These are phyloP conservation scores for Trapa incisa DNA, from an alignment of 345 rosid species.

Conservation along the genomic window DNA sequence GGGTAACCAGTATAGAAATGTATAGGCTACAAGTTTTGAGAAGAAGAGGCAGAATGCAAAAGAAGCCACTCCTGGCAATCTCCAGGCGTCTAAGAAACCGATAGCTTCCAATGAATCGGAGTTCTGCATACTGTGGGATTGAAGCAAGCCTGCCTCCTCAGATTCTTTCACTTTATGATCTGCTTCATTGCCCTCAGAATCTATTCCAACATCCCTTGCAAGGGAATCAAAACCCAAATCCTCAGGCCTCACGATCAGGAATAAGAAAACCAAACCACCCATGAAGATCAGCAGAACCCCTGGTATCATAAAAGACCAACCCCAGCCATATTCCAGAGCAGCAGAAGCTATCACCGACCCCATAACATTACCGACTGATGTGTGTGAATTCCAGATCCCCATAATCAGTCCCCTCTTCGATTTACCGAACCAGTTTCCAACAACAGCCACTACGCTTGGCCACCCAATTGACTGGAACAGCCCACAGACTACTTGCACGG, in stretches of 20 bases:
- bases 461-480: constrained; percentile 90
- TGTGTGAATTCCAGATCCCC: constrained; percentile 90
- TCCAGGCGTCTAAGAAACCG: constrained; percentile 83
- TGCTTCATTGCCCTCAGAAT: constrained; percentile 13
- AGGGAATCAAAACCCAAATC: constrained; percentile 46
- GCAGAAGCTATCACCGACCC: constrained; percentile 77
- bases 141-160: constrained; percentile 45
- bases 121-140: constrained; percentile 8
- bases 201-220: constrained; percentile 50
- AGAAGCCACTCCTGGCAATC: constrained; percentile 74
- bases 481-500: constrained; percentile 67
- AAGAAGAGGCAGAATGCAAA: constrained; percentile 82
- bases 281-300: constrained; percentile 51
- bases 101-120: constrained; percentile 35
- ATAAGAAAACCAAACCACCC: constrained; percentile 48
- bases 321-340: constrained; percentile 83
- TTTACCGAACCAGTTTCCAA: constrained; percentile 90
- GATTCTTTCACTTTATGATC: constrained; percentile 40
- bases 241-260: constrained; percentile 59
- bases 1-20: constrained; percentile 87
- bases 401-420: constrained; percentile 81
- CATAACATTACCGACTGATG: constrained; percentile 70
- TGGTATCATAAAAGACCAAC: constrained; percentile 86
- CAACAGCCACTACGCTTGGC: constrained; percentile 97
- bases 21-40: constrained; percentile 89